Evolutionary conservation across 2,329 filamentous ascomycete genomes (phyloP).

Genomic region (Colletotrichum godetiae): DNA sequence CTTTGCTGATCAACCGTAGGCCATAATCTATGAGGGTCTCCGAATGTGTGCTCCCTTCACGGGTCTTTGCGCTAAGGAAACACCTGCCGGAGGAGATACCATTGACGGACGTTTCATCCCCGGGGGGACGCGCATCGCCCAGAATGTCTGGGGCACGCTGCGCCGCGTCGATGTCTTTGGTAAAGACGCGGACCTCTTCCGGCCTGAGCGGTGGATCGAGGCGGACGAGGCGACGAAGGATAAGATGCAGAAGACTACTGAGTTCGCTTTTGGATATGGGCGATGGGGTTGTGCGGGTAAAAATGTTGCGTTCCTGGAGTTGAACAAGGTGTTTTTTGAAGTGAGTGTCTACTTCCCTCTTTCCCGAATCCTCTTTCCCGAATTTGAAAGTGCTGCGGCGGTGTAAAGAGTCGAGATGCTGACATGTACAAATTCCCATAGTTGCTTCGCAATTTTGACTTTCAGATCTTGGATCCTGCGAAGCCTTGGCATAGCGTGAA

Average conservation of each 20-base stretch:
- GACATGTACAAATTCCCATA: conserved; percentile 1
- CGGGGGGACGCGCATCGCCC: conserved; percentile 44
- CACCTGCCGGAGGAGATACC: conserved; percentile 43
- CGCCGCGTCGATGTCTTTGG: conserved; percentile 51
- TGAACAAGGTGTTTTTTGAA: conserved; percentile 56
- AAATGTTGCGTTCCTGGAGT: conserved; percentile 54
- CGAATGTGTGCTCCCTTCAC: conserved; percentile 52
- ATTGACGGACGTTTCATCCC: conserved; percentile 43
- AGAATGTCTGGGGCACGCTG: conserved; percentile 53
- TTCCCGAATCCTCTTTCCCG: rapidly evolving
- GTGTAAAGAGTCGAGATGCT: background rate
- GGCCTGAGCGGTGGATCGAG: conserved; percentile 62
- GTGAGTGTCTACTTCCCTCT: conserved; percentile 40
- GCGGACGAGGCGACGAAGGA: conserved; percentile 39
- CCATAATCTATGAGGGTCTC: conserved; percentile 53
- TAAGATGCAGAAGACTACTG: conserved; percentile 41
- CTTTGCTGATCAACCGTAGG: conserved; percentile 49
- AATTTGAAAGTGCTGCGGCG: background rate
- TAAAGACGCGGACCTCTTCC: conserved; percentile 53
- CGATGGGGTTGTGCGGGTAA: conserved; percentile 46
- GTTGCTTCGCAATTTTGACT: conserved; percentile 43
- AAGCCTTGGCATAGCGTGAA: conserved; percentile 46
- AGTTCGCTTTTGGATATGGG: conserved; percentile 52
- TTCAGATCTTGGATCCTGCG: conserved; percentile 40
- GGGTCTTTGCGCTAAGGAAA: conserved; percentile 40